Evolutionary conservation across 2,329 filamentous ascomycete genomes (phyloP).

Genomic region (Botrytis deweyae): DNA sequence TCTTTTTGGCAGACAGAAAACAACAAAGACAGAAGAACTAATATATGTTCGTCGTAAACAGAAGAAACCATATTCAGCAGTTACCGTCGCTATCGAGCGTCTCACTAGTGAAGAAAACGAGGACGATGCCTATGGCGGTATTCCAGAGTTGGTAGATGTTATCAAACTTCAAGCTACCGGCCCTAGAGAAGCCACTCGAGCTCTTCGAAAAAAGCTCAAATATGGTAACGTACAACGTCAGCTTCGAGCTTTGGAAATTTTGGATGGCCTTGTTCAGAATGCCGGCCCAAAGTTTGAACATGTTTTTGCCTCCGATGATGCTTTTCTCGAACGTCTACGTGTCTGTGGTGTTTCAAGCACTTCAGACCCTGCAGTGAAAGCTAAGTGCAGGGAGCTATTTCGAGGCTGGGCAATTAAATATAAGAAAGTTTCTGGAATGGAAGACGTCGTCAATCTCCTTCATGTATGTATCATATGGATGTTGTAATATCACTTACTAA

Average conservation of each 20-base stretch:
- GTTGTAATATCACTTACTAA: slow-evolving; percentile 20
- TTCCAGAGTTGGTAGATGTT: slow-evolving; percentile 91
- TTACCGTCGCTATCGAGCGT: slow-evolving; percentile 88
- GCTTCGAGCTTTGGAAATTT: slow-evolving; percentile 79
- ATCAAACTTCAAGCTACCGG: slow-evolving; percentile 86
- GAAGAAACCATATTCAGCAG: slow-evolving; percentile 88
- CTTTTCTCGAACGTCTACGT: slow-evolving; percentile 84
- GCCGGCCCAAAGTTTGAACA: slow-evolving; percentile 84
- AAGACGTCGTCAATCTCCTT: slow-evolving; percentile 77
- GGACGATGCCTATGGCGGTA: slow-evolving; percentile 86
- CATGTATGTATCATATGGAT: slow-evolving; percentile 44
- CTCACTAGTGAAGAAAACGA: slow-evolving; percentile 87
- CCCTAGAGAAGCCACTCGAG: slow-evolving; percentile 83
- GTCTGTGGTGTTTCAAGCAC: slow-evolving; percentile 82
- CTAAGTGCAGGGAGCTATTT: slow-evolving; percentile 86
- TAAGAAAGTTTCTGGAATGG: slow-evolving; percentile 75
- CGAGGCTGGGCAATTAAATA: slow-evolving; percentile 82
- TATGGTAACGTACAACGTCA: slow-evolving; percentile 95
- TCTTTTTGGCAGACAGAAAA: slow-evolving; percentile 15
- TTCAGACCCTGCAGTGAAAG: slow-evolving; percentile 80
- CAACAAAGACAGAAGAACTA: slow-evolving; percentile 20
- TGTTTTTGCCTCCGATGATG: slow-evolving; percentile 77
- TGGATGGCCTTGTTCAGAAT: slow-evolving; percentile 94
- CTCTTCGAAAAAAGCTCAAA: slow-evolving; percentile 97
- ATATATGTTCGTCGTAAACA: slow-evolving; percentile 36